Conservation (phyloP, 768 basidiomycete species). For the Leucocoprinus leucothites region DNA sequence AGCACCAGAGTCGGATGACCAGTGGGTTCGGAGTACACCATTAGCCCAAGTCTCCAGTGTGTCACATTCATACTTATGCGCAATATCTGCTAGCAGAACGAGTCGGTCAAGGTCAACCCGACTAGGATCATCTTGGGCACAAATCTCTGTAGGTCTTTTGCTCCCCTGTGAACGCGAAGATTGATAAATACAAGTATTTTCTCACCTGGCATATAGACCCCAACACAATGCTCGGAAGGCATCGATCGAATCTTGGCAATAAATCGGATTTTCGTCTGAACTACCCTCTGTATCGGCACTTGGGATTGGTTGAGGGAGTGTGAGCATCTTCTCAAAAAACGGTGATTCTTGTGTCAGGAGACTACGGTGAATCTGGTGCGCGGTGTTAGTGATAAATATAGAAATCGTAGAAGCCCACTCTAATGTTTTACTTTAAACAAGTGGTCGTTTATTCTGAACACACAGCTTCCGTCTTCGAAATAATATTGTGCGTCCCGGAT, state of each 20-base stretch:
- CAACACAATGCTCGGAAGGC: conserved; percentile 2
- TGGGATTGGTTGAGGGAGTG: background rate
- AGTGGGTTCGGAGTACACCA: background rate
- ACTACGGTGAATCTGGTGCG: background rate
- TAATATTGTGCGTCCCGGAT: conserved; percentile 1
- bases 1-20: background rate
- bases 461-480: conserved; percentile 5
- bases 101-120: background rate
- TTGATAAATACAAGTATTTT: background rate
- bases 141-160: background rate
- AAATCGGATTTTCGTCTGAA: conserved; percentile 1
- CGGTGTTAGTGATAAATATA: background rate
- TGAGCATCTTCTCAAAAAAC: background rate
- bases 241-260: background rate
- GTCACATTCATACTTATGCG: conserved; percentile 1
- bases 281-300: background rate
- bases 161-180: background rate
- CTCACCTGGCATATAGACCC: conserved; percentile 1
- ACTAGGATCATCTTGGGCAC: background rate
- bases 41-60: background rate
- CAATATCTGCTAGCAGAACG: background rate
- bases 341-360: background rate
- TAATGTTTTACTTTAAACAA: background rate
- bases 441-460: background rate
- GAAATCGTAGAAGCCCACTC: too few species aligned